phyloP scores from a whole-genome alignment of 441 rosid genomes.

The Gossypium gossypioides region DNA sequence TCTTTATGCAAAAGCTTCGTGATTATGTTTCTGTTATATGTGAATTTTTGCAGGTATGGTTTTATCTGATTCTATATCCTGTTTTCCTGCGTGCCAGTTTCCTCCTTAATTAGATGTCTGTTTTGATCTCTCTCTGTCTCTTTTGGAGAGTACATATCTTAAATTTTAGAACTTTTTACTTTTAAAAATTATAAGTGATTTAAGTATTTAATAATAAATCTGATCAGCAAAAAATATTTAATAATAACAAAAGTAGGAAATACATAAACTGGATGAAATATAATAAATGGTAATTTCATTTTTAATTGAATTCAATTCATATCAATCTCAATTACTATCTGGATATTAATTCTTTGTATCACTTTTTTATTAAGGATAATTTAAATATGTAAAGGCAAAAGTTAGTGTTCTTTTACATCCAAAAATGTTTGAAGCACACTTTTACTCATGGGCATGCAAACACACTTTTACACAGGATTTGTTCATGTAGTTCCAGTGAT shows the following conservation, averaged over 20 bases:
- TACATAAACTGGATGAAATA: not conserved
- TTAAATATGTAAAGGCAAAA: not conserved
- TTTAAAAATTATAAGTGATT: not conserved
- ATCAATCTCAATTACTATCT: not conserved
- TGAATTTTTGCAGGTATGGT: constrained; percentile 91
- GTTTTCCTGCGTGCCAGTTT: constrained; percentile 4
- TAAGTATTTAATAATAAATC: not conserved
- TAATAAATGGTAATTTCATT: not conserved
- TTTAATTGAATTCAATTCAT: not conserved
- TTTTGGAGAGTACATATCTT: too few species aligned
- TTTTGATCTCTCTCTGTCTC: not conserved
- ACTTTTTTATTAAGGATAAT: not conserved
- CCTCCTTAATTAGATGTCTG: not conserved
- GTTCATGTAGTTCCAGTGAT: not conserved
- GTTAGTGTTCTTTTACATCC: not conserved
- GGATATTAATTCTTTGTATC: not conserved
- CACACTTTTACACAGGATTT: not conserved
- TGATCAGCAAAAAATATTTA: not conserved
- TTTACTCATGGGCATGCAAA: not conserved
- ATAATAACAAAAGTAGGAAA: not conserved
- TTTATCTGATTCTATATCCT: constrained; percentile 25
- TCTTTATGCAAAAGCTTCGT: constrained; percentile 97
- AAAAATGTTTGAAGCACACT: not conserved
- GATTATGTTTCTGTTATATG: constrained; percentile 85
- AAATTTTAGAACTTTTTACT: not conserved